Conservation (phyloP, 257 asterid genomes). For the Nicotiana attenuata region DNA sequence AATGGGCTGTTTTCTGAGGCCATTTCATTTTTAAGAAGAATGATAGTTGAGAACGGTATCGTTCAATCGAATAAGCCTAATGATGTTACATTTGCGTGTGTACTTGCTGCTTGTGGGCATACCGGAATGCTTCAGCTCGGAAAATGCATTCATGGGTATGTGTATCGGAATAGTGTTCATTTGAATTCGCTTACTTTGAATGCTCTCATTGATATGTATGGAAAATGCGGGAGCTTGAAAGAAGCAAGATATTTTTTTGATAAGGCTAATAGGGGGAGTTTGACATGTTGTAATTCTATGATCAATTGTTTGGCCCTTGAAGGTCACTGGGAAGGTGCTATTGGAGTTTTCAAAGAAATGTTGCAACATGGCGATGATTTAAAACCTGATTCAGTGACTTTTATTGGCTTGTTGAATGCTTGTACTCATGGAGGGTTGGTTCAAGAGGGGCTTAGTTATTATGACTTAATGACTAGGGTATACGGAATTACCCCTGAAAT, state of each 20-base stretch:
- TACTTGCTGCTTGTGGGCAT: conserved; percentile 65
- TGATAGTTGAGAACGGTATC: conserved; percentile 44
- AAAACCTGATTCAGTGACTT: conserved; percentile 69
- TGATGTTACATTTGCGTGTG: conserved; percentile 57
- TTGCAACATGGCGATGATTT: conserved; percentile 19
- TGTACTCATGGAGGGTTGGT: conserved; percentile 77
- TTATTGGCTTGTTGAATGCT: conserved; percentile 64
- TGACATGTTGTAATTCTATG: conserved; percentile 70
- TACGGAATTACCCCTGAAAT: conserved; percentile 57
- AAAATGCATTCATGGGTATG: conserved; percentile 60
- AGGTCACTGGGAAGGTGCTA: conserved; percentile 45
- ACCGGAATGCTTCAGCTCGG: conserved; percentile 68
- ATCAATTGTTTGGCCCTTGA: conserved; percentile 71
- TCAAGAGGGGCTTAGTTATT: conserved; percentile 46
- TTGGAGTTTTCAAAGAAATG: conserved; percentile 51
- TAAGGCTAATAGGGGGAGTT: conserved; percentile 26
- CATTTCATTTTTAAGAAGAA: conserved; percentile 50
- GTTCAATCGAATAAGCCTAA: conserved; percentile 43
- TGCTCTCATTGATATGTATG: conserved; percentile 78
- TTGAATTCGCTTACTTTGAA: conserved; percentile 37
- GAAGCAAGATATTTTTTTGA: conserved; percentile 54
- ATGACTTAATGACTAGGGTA: conserved; percentile 41
- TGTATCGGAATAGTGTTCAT: conserved; percentile 33
- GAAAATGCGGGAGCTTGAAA: conserved; percentile 67
- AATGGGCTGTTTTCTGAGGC: conserved; percentile 76